Evolutionary conservation across 139 green algal species (phyloP), one percentile per base, ranked within the genome.

Genomic region (Chlamydomonas applanata): DNA sequence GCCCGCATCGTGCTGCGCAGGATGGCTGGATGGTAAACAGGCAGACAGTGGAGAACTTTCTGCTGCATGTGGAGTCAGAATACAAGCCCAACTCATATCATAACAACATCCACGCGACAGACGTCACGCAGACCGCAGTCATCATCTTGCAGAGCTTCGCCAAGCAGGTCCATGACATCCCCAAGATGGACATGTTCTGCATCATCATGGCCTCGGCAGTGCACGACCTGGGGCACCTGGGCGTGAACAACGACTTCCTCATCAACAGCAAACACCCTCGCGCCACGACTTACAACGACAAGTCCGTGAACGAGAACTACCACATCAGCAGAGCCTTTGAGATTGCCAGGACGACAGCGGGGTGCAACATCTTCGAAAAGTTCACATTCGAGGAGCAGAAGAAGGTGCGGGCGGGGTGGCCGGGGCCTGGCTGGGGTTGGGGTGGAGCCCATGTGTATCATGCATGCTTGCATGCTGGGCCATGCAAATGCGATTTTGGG

Each of bases 191-290:
- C 75, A 71, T 72, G 20, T 89, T 91, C 67, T 79, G 75, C 72
- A 74, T 91, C 65, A 86, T 91, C 45, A 65, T 91, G 30, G 86
- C 83, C 0, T 79, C 86, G 2, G 86, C 86, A 1, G 83, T 91
- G 71, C 86, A 91, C 66, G 86, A 91, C 79, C 69, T 91, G 59
- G 86, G 82, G 52, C 86, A 91, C 72, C 76, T 83, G 25, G 86
- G 86, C 30, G 82, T 91, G 33, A 91, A 91, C 86, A 91, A 91
- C 70, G 81, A 85, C 60, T 91, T 91, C 74, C 79, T 91, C 33
- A 79, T 91, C 61, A 87, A 85, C 78, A 90, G 78, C 70, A 73
- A 74, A 71, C 74, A 87, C 45, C 67, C 71, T 3, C 79, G 76
- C 4, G 86, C 86, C 7, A 73, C 84, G 1, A 83, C 73, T 45